Evolutionary conservation across 179 eudicot genomes (phyloP), one percentile per base, ranked within the genome.

Genomic region (Nepenthes alata): DNA sequence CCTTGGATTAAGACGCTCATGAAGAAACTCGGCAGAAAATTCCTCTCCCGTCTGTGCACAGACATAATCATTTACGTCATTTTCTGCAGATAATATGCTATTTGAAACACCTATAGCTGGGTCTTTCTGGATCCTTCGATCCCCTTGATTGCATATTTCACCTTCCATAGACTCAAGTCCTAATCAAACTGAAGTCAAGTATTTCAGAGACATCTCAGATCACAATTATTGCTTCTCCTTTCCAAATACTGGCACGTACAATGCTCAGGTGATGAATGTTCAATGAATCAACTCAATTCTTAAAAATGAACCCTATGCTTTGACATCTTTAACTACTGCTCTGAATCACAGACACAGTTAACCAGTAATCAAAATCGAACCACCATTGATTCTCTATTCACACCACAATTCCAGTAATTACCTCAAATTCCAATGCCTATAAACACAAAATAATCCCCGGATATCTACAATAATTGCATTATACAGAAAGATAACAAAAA

Each of bases 11-110:
- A 61, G 65, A 65, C 95, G 81, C 57, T 87, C 91, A 65, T 84
- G 78, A 66, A 89, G 78, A 74, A 89, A 89, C 80, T 81, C 89
- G 0, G 76, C 69, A 11, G 89, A 87, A 70, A 89, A 89, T 71
- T 89, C 95, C 73, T 89, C 97, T 41, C 95, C 97, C 0, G 97
- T 89, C 70, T 87, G 97, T 61, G 83, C 67, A 65, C 89, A 89
- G 53, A 89, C 71, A 59, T 85, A 76, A 37, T 49, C 79, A 69
- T 68, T 82, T 67, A 59, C 73, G 74, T 52, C 57, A 52, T 68
- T 73, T 41, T 59, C 78, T 14, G 63, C 65, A 51, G 57, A 62
- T 62, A 61, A 50, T 55, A 67, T 72, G 14, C 74, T 71, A 67
- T 66, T 62, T 45, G 69, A 58, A 61, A 62, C 60, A 59, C 61